These are phyloP conservation scores for Mycena metata DNA, from an alignment of 768 basidiomycete genomes.

Conservation along the genomic window DNA sequence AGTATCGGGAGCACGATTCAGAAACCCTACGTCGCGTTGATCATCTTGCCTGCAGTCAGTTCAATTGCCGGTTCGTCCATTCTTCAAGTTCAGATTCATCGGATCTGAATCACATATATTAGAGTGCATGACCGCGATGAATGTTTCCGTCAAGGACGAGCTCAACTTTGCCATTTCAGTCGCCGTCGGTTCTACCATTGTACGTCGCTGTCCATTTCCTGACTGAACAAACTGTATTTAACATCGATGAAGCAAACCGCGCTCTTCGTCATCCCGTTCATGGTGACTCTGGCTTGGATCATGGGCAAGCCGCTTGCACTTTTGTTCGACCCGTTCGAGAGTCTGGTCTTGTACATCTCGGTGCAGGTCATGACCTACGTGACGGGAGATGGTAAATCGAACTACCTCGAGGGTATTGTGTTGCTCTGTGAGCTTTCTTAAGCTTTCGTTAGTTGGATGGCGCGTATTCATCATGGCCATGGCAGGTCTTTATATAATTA, in stretches of 20 bases:
- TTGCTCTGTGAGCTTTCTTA: conserved; percentile 69
- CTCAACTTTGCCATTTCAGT: conserved; percentile 87
- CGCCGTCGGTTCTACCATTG: conserved; percentile 84
- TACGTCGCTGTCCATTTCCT: conserved; percentile 50
- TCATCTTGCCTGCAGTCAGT: conserved; percentile 88
- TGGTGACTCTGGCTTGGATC: conserved; percentile 85
- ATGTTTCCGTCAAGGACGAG: conserved; percentile 88
- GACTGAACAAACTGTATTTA: no score
- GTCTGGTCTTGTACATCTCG: conserved; percentile 66
- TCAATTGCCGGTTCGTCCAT: conserved; percentile 74
- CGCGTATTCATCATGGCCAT: neutral
- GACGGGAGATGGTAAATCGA: conserved; percentile 88
- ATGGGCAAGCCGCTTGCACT: conserved; percentile 84
- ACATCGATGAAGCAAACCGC: conserved; percentile 46
- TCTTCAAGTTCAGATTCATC: neutral
- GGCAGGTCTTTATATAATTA: conserved; percentile 76
- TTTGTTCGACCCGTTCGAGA: conserved; percentile 91
- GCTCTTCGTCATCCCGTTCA: conserved; percentile 79
- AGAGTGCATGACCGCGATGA: conserved; percentile 93
- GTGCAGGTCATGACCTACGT: conserved; percentile 89
- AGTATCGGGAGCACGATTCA: conserved; percentile 78
- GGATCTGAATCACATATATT: no score
- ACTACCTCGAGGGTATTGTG: conserved; percentile 92
- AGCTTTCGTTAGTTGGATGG: no score
- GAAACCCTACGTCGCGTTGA: conserved; percentile 91